Percentiles rank a stretch among this genome's conserved stretches.
These are phyloP conservation scores for Haberlea rhodopensis DNA, from an alignment of 257 asterid species.

Conservation along the genomic window DNA sequence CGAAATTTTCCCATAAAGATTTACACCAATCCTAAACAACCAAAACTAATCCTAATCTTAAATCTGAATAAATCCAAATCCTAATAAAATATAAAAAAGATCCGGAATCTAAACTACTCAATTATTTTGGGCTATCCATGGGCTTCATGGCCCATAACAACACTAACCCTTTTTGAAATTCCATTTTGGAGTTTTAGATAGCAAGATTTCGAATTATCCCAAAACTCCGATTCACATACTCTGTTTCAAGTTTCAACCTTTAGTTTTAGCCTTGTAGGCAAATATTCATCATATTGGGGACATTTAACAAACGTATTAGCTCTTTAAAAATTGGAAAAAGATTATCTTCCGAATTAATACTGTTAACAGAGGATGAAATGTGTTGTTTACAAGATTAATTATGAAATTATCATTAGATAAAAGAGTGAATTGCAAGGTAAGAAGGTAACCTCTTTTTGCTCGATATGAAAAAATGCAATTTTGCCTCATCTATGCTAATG, in stretches of 20 bases:
- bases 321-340: neutral
- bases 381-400: neutral
- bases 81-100: too few relatives aligned
- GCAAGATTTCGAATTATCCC: too few relatives aligned
- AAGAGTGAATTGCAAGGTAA: neutral
- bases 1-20: too few relatives aligned
- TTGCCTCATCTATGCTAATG: too few relatives aligned
- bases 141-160: too few relatives aligned
- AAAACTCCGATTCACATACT: neutral
- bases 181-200: neutral
- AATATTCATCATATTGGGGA: neutral
- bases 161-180: too few relatives aligned
- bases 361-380: neutral
- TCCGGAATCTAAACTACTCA: too few relatives aligned
- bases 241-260: neutral
- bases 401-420: neutral
- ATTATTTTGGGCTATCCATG: too few relatives aligned
- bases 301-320: neutral
- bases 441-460: neutral
- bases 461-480: neutral
- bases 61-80: too few relatives aligned
- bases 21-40: too few relatives aligned
- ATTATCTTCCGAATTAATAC: neutral
- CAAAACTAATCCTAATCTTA: too few relatives aligned
- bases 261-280: neutral